Conservation (phyloP, 495 filamentous ascomycete genomes). For the Hyaloscypha hepaticicola region DNA sequence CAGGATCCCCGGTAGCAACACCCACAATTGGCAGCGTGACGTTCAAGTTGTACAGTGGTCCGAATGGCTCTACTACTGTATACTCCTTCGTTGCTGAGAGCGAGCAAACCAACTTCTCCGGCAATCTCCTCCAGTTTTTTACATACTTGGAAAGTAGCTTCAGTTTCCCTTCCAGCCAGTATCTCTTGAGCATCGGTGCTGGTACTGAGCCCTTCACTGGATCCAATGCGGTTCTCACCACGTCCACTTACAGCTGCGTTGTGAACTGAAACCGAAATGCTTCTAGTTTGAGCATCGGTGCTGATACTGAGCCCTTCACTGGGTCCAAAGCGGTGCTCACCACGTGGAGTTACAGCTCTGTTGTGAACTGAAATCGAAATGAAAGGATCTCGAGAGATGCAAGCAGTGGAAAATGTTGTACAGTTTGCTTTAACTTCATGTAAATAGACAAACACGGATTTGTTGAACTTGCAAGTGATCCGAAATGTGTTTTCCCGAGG, state of each 20-base stretch:
- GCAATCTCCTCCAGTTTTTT: conserved; percentile 56
- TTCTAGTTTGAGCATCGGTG: conserved; percentile 42
- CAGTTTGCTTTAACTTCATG: no score
- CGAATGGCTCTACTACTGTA: conserved; percentile 54
- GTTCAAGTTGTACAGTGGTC: conserved; percentile 58
- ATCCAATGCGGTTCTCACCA: conserved; percentile 32
- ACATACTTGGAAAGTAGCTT: conserved; percentile 53
- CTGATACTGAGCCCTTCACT: conserved; percentile 37
- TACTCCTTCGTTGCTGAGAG: conserved; percentile 60
- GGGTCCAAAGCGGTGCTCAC: conserved; percentile 34
- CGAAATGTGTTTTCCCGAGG: no score
- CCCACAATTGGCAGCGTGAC: conserved; percentile 48
- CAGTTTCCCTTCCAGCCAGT: conserved; percentile 50
- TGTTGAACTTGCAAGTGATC: no score
- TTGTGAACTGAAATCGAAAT: conserved; percentile 24
- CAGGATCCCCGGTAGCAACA: conserved; percentile 52
- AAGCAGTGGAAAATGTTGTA: no score
- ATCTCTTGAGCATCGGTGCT: conserved; percentile 46
- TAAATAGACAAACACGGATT: no score
- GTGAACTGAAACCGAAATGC: conserved; percentile 25
- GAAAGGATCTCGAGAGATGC: no score
- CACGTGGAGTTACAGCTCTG: conserved; percentile 30
- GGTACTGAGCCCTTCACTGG: conserved; percentile 39
- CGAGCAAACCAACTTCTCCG: conserved; percentile 49
- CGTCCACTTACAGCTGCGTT: conserved; percentile 29